These are phyloP conservation scores for Hanseniaspora uvarum DNA, from an alignment of 1,139 yeast genomes.

Conservation along the genomic window DNA sequence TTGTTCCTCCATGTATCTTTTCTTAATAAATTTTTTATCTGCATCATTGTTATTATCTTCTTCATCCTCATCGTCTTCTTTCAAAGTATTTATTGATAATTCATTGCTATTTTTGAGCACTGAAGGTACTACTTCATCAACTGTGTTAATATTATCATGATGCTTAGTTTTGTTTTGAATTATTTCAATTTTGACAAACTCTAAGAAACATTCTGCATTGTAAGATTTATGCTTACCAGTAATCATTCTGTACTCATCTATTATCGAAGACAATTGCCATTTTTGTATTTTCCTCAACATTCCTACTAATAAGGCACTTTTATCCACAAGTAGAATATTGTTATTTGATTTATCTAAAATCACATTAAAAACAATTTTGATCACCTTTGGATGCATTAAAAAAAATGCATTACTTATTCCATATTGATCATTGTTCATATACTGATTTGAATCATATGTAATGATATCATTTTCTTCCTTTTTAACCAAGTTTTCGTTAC, in stretches of 20 bases:
- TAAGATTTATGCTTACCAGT: conserved; percentile 66
- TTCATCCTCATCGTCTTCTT: not conserved
- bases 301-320: conserved; percentile 71
- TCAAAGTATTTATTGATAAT: not conserved
- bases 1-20: conserved; percentile 1
- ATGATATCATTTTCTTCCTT: not conserved
- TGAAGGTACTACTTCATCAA: not conserved
- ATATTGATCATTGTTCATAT: conserved; percentile 15
- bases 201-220: conserved; percentile 73
- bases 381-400: conserved; percentile 52
- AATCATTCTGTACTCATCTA: conserved; percentile 73
- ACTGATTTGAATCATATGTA: conserved; percentile 6
- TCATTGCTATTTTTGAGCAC: not conserved
- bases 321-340: conserved; percentile 66
- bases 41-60: not conserved
- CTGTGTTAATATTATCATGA: not conserved
- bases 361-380: conserved; percentile 48
- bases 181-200: conserved; percentile 51
- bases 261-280: conserved; percentile 78
- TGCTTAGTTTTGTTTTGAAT: conserved; percentile 23
- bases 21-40: not conserved
- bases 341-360: conserved; percentile 55
- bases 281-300: conserved; percentile 69
- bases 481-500: not conserved
- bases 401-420: conserved; percentile 51